Evolutionary conservation across 139 green algal genomes (phyloP).

Genomic region (Coccomyxa sp.): DNA sequence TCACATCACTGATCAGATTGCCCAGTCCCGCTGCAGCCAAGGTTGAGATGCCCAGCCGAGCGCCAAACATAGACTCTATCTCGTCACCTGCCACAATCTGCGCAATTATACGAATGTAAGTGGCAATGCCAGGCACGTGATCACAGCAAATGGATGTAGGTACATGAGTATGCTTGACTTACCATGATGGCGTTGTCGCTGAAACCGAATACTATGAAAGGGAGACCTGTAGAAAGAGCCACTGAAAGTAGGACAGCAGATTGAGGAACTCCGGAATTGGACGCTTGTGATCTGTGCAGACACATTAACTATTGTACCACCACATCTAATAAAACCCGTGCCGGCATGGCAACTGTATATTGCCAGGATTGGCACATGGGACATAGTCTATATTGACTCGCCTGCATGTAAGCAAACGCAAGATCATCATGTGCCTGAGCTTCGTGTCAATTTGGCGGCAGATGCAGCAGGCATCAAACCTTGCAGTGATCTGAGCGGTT

Average conservation of each 20-base stretch:
- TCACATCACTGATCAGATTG: constrained; percentile 50
- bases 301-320: no score
- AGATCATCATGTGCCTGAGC: no score
- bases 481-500: no score
- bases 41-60: constrained; percentile 37
- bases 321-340: no score
- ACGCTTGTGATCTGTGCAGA: no score
- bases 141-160: background rate
- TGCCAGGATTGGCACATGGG: no score
- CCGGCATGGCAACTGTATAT: no score
- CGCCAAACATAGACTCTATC: constrained; percentile 56
- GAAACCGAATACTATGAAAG: constrained; percentile 58
- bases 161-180: background rate
- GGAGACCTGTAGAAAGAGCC: constrained; percentile 36
- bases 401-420: no score
- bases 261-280: no score
- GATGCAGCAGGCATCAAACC: no score
- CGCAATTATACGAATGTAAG: constrained; percentile 37
- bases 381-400: no score
- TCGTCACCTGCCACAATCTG: constrained; percentile 67
- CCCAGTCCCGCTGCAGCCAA: constrained; percentile 49
- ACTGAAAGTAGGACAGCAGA: constrained; percentile 1
- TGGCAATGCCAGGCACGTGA: background rate
- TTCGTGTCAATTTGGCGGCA: no score
- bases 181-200: constrained; percentile 60